Conservation (phyloP, 352 stramenopile species). For the Globisporangium cederbergense region DNA sequence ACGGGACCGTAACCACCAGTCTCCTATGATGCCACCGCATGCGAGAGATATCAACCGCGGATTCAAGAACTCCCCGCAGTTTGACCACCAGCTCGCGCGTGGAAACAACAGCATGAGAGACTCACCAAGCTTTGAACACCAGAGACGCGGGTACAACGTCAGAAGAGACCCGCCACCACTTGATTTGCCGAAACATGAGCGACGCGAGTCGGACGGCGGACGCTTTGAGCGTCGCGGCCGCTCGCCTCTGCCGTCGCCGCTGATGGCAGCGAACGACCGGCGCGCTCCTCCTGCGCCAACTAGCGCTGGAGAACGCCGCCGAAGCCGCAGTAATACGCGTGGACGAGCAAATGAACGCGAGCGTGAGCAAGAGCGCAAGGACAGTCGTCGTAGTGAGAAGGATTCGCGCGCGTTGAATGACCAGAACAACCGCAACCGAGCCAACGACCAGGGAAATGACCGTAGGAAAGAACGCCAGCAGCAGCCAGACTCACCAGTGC, state of each 20-base stretch:
- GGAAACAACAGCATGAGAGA: background rate
- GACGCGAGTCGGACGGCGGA: slow-evolving; percentile 7
- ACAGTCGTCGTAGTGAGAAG: slow-evolving; percentile 19
- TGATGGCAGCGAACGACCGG: slow-evolving; percentile 17
- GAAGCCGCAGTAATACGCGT: slow-evolving; percentile 7
- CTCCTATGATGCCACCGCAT: slow-evolving; percentile 8
- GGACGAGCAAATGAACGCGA: slow-evolving; percentile 6
- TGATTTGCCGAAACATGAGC: slow-evolving; percentile 2
- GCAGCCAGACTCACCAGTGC: slow-evolving; percentile 5
- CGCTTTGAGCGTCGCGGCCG: slow-evolving; percentile 10
- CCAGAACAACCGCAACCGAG: slow-evolving; percentile 35
- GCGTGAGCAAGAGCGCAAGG: slow-evolving; percentile 4
- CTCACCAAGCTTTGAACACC: background rate
- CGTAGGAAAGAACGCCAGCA: slow-evolving; percentile 5
- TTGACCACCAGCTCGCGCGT: slow-evolving; percentile 1
- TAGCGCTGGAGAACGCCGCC: slow-evolving; percentile 2
- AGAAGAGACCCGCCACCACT: slow-evolving; percentile 4
- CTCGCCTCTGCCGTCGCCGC: slow-evolving; percentile 29
- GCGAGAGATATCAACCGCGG: slow-evolving; percentile 7
- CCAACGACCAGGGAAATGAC: slow-evolving; percentile 26
- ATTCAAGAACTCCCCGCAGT: background rate
- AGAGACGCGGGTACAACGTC: background rate
- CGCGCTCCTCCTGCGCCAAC: background rate
- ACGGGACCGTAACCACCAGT: slow-evolving; percentile 5
- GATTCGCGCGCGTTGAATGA: slow-evolving; percentile 24